Percentiles rank a stretch among this genome's conserved stretches.
These are phyloP conservation scores for Parasitella parasitica DNA, from an alignment of 371 early-diverging fungal species.

Conservation along the genomic window DNA sequence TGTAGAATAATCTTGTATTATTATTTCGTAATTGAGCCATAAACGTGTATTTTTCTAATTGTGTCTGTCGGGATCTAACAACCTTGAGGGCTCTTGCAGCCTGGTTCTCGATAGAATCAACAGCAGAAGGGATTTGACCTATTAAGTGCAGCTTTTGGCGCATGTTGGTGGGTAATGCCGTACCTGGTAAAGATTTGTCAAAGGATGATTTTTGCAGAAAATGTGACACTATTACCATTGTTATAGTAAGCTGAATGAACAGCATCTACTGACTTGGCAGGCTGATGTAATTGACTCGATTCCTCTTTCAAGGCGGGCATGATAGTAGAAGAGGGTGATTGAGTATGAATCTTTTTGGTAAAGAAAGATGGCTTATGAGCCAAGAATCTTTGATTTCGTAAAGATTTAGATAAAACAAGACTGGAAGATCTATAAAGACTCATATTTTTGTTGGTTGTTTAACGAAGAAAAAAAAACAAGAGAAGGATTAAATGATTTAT, in stretches of 20 bases:
- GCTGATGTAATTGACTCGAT: neutral
- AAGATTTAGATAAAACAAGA: neutral
- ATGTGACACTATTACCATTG: neutral
- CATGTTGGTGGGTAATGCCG: constrained; percentile 44
- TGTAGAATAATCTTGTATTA: constrained; percentile 79
- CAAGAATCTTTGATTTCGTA: neutral
- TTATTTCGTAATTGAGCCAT: constrained; percentile 78
- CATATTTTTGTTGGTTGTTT: neutral
- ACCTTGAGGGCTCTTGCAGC: constrained; percentile 70
- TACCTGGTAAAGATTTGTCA: constrained; percentile 33
- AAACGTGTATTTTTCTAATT: constrained; percentile 81
- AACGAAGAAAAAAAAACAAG: neutral
- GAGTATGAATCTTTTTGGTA: neutral
- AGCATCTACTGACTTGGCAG: neutral
- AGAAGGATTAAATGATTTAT: neutral
- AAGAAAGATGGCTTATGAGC: neutral
- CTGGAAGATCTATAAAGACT: neutral
- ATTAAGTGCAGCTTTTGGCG: constrained; percentile 57
- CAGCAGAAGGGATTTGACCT: constrained; percentile 71
- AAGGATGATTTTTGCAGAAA: neutral
- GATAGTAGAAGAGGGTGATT: constrained; percentile 2
- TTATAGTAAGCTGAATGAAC: constrained; percentile 14
- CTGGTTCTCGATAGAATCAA: constrained; percentile 73
- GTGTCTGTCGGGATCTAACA: constrained; percentile 60
- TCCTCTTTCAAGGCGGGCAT: constrained; percentile 8